Evolutionary conservation across 176 grass and related monocot genomes (phyloP).

Genomic region (Zea luxurians): DNA sequence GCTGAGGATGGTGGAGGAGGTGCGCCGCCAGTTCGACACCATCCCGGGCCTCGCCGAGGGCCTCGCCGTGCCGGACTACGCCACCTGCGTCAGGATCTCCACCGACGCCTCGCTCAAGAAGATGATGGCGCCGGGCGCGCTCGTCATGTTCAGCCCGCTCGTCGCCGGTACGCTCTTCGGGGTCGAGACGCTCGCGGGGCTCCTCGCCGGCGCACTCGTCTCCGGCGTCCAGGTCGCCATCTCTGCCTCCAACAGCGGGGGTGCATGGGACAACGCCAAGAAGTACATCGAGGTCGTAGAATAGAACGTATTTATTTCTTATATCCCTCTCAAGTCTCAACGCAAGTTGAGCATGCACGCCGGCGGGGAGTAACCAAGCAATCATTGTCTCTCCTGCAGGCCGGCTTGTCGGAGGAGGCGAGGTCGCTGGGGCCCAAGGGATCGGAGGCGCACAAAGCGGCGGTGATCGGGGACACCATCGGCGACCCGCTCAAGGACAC

Average conservation of each 20-base stretch:
- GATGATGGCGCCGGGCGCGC: constrained; percentile 79
- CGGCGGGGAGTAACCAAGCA: background rate
- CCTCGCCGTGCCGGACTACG: constrained; percentile 57
- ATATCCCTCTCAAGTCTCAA: background rate
- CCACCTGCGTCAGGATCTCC: constrained; percentile 87
- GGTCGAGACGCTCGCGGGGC: constrained; percentile 64
- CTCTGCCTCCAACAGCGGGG: constrained; percentile 87
- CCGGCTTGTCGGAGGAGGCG: constrained; percentile 77
- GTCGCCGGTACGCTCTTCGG: constrained; percentile 72
- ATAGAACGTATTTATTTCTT: background rate
- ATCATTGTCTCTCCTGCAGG: constrained; percentile 29
- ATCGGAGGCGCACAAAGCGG: constrained; percentile 79
- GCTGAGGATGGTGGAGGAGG: constrained; percentile 82
- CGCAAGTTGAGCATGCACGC: background rate
- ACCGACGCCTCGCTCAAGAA: constrained; percentile 70
- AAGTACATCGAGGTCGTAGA: constrained; percentile 86
- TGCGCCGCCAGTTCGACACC: constrained; percentile 60
- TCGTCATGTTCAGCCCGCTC: constrained; percentile 71
- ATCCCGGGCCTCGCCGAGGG: constrained; percentile 82
- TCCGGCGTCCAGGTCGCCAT: constrained; percentile 94
- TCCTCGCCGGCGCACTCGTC: constrained; percentile 75
- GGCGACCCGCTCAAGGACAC: constrained; percentile 93
- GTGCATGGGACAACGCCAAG: constrained; percentile 96
- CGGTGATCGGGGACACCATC: constrained; percentile 82
- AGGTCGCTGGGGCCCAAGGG: constrained; percentile 80